A percentile compares a stretch with the other conserved stretches of the same genome.
Conservation (phyloP, 805 yeast species). For the Torulaspora maleeae region DNA sequence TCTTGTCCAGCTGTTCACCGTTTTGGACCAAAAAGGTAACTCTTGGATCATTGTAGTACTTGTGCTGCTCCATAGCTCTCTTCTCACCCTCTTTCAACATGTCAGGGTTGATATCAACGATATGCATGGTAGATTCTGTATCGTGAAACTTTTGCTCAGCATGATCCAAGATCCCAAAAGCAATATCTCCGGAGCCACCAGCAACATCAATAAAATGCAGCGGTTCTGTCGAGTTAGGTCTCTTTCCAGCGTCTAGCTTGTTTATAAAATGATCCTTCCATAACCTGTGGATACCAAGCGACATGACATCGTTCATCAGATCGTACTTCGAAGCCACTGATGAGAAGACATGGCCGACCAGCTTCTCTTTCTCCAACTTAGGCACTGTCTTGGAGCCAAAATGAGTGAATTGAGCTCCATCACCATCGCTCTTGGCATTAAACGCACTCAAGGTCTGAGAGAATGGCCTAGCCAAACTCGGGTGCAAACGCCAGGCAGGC, state of each 20-base stretch:
- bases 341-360: conserved; percentile 84
- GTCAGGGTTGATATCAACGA: conserved; percentile 92
- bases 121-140: conserved; percentile 70
- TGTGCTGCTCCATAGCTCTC: conserved; percentile 59
- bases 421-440: neutral
- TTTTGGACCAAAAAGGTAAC: conserved; percentile 83
- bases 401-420: conserved; percentile 61
- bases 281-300: conserved; percentile 86
- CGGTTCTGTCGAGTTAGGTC: conserved; percentile 77
- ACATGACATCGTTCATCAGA: conserved; percentile 97
- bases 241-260: conserved; percentile 85
- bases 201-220: conserved; percentile 91
- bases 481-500: neutral
- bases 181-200: conserved; percentile 98
- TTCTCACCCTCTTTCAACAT: conserved; percentile 91
- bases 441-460: conserved; percentile 4
- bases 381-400: conserved; percentile 86
- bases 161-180: conserved; percentile 89
- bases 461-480: conserved; percentile 4
- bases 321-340: conserved; percentile 94
- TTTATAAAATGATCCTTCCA: conserved; percentile 92
- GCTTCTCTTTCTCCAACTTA: conserved; percentile 70
- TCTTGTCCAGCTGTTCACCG: conserved; percentile 82
- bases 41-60: conserved; percentile 49
- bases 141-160: conserved; percentile 78